phyloP scores from a whole-genome alignment of 345 rosid genomes.

The Raphanus raphanistrum region DNA sequence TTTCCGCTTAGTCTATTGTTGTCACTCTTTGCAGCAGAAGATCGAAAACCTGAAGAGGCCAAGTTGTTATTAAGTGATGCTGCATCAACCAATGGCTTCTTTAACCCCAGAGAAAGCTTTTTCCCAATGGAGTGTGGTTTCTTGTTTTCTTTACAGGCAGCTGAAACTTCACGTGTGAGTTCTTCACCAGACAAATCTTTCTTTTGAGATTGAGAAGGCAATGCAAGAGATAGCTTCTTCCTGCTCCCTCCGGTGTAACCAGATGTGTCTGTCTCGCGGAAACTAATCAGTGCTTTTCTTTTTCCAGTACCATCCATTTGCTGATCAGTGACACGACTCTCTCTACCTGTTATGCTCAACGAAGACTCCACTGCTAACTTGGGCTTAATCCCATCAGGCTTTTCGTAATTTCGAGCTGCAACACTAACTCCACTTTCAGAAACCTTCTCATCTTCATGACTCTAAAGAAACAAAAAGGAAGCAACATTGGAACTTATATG shows the following conservation, averaged over 20 bases:
- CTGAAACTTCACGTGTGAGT: slow-evolving; percentile 24
- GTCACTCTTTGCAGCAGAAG: slow-evolving; percentile 25
- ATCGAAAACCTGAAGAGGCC: slow-evolving; percentile 9
- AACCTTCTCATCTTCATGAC: slow-evolving; percentile 27
- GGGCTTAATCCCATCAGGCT: slow-evolving; percentile 29
- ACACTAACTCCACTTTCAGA: slow-evolving; percentile 33
- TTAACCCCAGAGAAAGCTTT: slow-evolving; percentile 53
- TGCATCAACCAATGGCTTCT: slow-evolving; percentile 24
- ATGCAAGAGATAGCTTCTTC: slow-evolving; percentile 44
- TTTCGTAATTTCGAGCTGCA: slow-evolving; percentile 30
- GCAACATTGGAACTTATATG: not conserved
- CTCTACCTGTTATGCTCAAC: not conserved
- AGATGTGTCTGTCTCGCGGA: slow-evolving; percentile 9
- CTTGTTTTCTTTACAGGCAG: slow-evolving; percentile 13
- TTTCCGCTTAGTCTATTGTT: slow-evolving; percentile 18
- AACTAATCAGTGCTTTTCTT: slow-evolving; percentile 19
- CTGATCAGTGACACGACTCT: not conserved
- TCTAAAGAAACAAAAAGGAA: slow-evolving; percentile 37
- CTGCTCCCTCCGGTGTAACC: slow-evolving; percentile 20
- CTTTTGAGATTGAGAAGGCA: slow-evolving; percentile 37
- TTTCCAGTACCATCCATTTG: slow-evolving; percentile 28
- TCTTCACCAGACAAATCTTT: slow-evolving; percentile 28
- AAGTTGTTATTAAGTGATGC: not conserved
- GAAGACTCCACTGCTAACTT: slow-evolving; percentile 37
- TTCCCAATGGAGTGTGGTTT: slow-evolving; percentile 29